Percentiles rank a stretch among this genome's conserved stretches.
These are phyloP conservation scores for Paspalum notatum DNA, from an alignment of 176 grass and related monocot genomes.

Conservation along the genomic window DNA sequence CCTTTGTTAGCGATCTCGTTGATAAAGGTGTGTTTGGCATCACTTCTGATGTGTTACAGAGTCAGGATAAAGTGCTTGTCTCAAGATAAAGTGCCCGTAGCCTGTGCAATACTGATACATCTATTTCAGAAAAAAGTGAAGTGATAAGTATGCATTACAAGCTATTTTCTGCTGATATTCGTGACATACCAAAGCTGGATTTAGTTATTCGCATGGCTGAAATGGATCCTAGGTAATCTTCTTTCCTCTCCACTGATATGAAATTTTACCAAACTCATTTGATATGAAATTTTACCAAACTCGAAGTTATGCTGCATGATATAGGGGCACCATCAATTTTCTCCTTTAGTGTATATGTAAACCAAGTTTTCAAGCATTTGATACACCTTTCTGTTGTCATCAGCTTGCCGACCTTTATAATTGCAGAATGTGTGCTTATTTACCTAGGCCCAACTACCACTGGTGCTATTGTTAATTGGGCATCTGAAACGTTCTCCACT, in stretches of 20 bases:
- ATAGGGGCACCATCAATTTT: slow-evolving; percentile 27
- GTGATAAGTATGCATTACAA: slow-evolving; percentile 79
- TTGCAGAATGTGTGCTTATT: slow-evolving; percentile 99
- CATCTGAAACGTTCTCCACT: slow-evolving; percentile 74
- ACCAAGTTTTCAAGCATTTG: slow-evolving; percentile 36
- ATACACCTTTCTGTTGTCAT: slow-evolving; percentile 72
- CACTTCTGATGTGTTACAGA: too few relatives aligned
- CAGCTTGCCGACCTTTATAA: slow-evolving; percentile 99
- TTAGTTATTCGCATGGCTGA: slow-evolving; percentile 62
- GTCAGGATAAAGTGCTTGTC: too few relatives aligned
- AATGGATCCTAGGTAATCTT: slow-evolving; percentile 75
- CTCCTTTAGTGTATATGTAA: slow-evolving; percentile 21
- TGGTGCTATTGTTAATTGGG: slow-evolving; percentile 77
- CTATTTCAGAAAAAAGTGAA: slow-evolving; percentile 90
- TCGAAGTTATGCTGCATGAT: slow-evolving; percentile 15
- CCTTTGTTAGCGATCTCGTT: too few relatives aligned
- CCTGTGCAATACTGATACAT: slow-evolving; percentile 22
- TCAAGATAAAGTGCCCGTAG: too few relatives aligned
- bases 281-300: too few relatives aligned
- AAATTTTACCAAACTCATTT: too few relatives aligned
- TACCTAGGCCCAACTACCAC: slow-evolving; percentile 83
- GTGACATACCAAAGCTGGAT: slow-evolving; percentile 78
- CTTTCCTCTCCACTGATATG: not conserved
- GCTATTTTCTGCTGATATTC: slow-evolving; percentile 85
- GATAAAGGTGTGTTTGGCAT: too few relatives aligned